A percentile compares a stretch with the other conserved stretches of the same genome.
phyloP scores from a whole-genome alignment of 2,329 filamentous ascomycete species.

The Aspergillus quadrilineatus region DNA sequence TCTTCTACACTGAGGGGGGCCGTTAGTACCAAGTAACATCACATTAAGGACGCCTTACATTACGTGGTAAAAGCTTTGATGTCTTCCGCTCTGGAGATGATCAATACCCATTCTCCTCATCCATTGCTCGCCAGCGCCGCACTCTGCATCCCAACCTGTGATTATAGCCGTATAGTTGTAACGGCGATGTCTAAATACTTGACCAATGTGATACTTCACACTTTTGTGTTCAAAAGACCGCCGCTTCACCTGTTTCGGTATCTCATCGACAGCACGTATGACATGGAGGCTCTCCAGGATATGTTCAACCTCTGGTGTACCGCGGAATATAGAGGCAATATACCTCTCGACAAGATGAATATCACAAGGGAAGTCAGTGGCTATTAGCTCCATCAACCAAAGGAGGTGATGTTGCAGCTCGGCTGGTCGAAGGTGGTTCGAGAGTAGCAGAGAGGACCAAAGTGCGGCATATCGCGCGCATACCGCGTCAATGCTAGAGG shows the following conservation, averaged over 20 bases:
- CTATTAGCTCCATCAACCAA: constrained; percentile 64
- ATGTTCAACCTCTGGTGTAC: constrained; percentile 53
- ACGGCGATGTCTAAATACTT: constrained; percentile 78
- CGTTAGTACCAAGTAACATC: constrained; percentile 14
- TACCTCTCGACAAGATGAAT: constrained; percentile 68
- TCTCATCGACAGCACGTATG: constrained; percentile 57
- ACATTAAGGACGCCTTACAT: constrained; percentile 53
- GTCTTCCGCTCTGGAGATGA: constrained; percentile 56
- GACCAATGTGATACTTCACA: constrained; percentile 71
- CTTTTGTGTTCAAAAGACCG: constrained; percentile 37
- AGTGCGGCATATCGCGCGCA: constrained; percentile 69
- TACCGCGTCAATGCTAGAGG: constrained; percentile 53
- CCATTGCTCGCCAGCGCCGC: constrained; percentile 60
- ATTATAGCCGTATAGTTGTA: constrained; percentile 80
- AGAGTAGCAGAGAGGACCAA: constrained; percentile 66
- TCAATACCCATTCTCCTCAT: constrained; percentile 65
- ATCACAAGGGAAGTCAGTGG: constrained; percentile 68
- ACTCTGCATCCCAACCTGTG: constrained; percentile 76
- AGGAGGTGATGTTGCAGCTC: constrained; percentile 63
- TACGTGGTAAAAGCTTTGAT: constrained; percentile 80
- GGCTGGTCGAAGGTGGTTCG: constrained; percentile 39
- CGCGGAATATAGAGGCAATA: constrained; percentile 61
- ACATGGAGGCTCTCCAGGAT: constrained; percentile 56
- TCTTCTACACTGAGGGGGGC: constrained; percentile 58
- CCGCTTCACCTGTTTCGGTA: constrained; percentile 49